These are phyloP conservation scores for Cladobotryum mycophilum DNA, from an alignment of 2,329 filamentous ascomycete genomes.

Conservation along the genomic window DNA sequence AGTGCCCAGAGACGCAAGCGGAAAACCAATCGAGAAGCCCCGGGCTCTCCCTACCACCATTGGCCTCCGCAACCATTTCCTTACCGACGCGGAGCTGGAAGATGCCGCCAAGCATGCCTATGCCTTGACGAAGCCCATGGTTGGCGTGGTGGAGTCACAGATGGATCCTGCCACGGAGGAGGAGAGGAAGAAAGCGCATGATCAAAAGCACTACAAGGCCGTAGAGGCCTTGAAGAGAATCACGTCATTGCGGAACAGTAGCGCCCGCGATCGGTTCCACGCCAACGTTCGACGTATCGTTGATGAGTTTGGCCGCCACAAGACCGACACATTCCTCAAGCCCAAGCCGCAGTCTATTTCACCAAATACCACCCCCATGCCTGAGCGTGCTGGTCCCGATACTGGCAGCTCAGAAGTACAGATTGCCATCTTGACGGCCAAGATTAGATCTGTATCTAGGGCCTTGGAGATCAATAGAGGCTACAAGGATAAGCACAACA, in stretches of 20 bases:
- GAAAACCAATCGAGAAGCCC: constrained; percentile 33
- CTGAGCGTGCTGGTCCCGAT: constrained; percentile 71
- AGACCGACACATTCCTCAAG: constrained; percentile 66
- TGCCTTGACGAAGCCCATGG: constrained; percentile 55
- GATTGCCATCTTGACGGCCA: constrained; percentile 87
- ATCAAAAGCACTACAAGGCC: constrained; percentile 58
- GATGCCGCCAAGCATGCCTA: constrained; percentile 61
- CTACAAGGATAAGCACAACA: constrained; percentile 88
- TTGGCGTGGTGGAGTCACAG: constrained; percentile 28
- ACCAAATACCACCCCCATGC: constrained; percentile 35
- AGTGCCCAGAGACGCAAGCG: constrained; percentile 34
- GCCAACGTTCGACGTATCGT: constrained; percentile 82
- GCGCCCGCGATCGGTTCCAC: constrained; percentile 69
- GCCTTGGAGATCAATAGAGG: constrained; percentile 61
- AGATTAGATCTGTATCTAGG: constrained; percentile 76
- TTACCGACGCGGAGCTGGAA: constrained; percentile 62
- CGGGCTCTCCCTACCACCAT: constrained; percentile 40
- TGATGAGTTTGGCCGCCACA: constrained; percentile 82
- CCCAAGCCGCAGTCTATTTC: constrained; percentile 50
- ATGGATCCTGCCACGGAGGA: constrained; percentile 37
- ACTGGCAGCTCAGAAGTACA: constrained; percentile 98
- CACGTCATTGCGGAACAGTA: constrained; percentile 68
- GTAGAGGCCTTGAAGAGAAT: constrained; percentile 74
- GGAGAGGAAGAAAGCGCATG: constrained; percentile 37
- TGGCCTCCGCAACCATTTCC: constrained; percentile 66